Base-by-base conservation (phyloP, 306 rosid species). In the Cicer pinnatifidum region DNA sequence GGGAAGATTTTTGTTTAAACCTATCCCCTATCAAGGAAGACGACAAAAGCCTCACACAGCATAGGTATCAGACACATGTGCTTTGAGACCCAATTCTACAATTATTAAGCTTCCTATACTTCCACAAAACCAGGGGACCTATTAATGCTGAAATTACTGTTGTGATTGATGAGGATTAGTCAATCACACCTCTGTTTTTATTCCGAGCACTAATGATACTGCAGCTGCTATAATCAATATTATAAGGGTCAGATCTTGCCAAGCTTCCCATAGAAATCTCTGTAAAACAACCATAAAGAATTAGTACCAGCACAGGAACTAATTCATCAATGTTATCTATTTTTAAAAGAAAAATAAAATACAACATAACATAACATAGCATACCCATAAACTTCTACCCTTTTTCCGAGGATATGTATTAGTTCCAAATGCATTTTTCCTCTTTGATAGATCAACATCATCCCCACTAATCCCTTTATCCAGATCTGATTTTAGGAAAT, bases 231-330 rank as follows among this genome's bases (percentile, higher is more conserved):
- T 37, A 41, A 94, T 91, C 84, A 94, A 84, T 73, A 94, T 89
- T 85, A 94, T 85, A 57, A 94, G 95, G 53, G 99, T 94, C 43
- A 87, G 84, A 85, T 94, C 99, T 87, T 91, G 96, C 96, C 99
- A 94, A 65, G 99, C 87, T 85, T 94, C 99, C 99, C 99, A 94
- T 35, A 91, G 88, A 79, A 94, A 94, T 82, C 86, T 87, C 97
- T 94, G 92, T 75, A 83, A 69, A 67, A 76, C 72, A 78, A 67
- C 57, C 17, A 65, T 20, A 66, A 35, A 56, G 56, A 67, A 74
- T 69, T 68, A 54, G 47, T 72, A 52, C 33, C 50, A 23, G 40
- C 37, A 53, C 23, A 17, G 39, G 53, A 81, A 65, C 43, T 10
- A 44, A 75, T 50, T 69, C 78, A 64, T 62, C 11, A 53, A n/a